These are phyloP conservation scores for Beauveria caledonica DNA, from an alignment of 2,329 filamentous ascomycete genomes.

Conservation along the genomic window DNA sequence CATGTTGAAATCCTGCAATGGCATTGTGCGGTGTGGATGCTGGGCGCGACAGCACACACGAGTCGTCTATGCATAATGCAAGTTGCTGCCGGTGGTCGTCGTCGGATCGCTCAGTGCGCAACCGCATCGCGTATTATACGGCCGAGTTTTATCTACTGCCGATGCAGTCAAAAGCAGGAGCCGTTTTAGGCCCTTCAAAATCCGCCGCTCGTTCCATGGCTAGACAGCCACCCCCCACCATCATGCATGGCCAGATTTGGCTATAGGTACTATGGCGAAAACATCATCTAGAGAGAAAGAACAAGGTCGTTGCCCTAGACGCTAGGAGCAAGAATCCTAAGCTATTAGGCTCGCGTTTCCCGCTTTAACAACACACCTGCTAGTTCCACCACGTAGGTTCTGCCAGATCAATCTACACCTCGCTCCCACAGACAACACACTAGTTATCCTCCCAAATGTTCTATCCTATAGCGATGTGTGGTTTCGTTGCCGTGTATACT, in stretches of 20 bases:
- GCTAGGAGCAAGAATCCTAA: background rate
- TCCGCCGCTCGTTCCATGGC: background rate
- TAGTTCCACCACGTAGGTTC: background rate
- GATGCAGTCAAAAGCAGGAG: background rate
- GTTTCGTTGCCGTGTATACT: background rate
- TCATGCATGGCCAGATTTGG: background rate
- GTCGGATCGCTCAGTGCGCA: background rate
- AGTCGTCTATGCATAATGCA: background rate
- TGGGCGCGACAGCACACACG: background rate
- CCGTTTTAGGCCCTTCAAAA: background rate
- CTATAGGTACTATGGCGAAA: background rate
- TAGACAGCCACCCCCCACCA: background rate
- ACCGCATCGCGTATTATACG: background rate
- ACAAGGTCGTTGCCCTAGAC: background rate
- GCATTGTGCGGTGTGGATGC: background rate
- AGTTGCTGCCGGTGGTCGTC: background rate
- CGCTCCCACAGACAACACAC: background rate
- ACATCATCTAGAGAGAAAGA: background rate
- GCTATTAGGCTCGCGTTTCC: background rate
- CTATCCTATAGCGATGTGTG: background rate
- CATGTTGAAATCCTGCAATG: background rate
- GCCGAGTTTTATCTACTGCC: background rate
- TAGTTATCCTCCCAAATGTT: background rate
- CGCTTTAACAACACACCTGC: background rate
- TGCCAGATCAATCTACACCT: background rate